phyloP scores from a whole-genome alignment of 805 yeast genomes.

The Starmerella bombicola region DNA sequence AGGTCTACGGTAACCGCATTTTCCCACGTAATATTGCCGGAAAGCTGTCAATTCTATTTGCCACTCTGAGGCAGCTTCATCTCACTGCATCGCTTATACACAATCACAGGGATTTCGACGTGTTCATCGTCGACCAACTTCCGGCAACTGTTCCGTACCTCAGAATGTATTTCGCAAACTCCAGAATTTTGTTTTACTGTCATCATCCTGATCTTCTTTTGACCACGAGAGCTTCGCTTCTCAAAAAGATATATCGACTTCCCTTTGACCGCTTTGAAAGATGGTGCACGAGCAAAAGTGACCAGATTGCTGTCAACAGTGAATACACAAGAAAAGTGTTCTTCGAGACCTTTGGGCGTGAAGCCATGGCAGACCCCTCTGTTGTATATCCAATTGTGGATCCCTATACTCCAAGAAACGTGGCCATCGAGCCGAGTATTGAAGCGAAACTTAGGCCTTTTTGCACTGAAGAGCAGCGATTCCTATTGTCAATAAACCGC shows the following conservation, averaged over 20 bases:
- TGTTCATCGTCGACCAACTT: slow-evolving; percentile 76
- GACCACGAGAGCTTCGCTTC: slow-evolving; percentile 42
- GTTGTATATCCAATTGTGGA: slow-evolving; percentile 76
- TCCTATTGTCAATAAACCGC: slow-evolving; percentile 67
- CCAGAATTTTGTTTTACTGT: slow-evolving; percentile 71
- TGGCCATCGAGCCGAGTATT: slow-evolving; percentile 8
- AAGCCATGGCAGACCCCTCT: slow-evolving; percentile 31
- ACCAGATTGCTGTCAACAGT: slow-evolving; percentile 76
- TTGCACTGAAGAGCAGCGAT: slow-evolving; percentile 6
- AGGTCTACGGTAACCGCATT: slow-evolving; percentile 65
- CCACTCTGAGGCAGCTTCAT: slow-evolving; percentile 70
- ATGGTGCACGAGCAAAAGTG: slow-evolving; percentile 62
- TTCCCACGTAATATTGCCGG: slow-evolving; percentile 62
- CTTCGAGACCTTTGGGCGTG: slow-evolving; percentile 42
- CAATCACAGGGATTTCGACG: slow-evolving; percentile 43
- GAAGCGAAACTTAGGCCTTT: not conserved
- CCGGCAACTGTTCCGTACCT: slow-evolving; percentile 72
- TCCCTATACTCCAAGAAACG: slow-evolving; percentile 19
- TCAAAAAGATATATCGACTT: slow-evolving; percentile 55
- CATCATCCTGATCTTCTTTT: slow-evolving; percentile 89
- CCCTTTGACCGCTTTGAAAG: slow-evolving; percentile 84
- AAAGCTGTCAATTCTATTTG: slow-evolving; percentile 64
- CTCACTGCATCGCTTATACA: slow-evolving; percentile 38
- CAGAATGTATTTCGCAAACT: slow-evolving; percentile 25
- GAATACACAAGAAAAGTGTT: slow-evolving; percentile 66